phyloP scores from a whole-genome alignment of 371 early-diverging fungal species.

The Mycotypha africana region DNA sequence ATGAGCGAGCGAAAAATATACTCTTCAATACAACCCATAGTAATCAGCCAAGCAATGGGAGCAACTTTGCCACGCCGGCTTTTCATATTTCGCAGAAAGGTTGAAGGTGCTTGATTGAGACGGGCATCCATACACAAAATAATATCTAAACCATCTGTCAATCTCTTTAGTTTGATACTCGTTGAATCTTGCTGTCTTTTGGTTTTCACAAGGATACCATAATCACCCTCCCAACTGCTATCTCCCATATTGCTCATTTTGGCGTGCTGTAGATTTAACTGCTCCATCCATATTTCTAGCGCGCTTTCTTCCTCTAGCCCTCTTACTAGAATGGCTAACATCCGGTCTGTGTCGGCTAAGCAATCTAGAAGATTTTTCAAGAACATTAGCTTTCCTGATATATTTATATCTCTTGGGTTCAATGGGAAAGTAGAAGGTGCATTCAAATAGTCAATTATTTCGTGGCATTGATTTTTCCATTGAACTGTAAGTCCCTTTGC shows the following conservation, averaged over 20 bases:
- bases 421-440: too few species aligned
- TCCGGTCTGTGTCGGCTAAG: neutral
- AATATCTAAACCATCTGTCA: too few species aligned
- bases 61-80: too few species aligned
- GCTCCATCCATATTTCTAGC: neutral
- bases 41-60: conserved; percentile 9
- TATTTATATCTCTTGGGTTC: too few species aligned
- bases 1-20: neutral
- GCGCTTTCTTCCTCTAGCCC: conserved; percentile 7
- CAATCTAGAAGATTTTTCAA: neutral
- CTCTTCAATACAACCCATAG: conserved; percentile 9
- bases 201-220: conserved; percentile 13
- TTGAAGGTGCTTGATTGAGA: too few species aligned
- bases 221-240: conserved; percentile 6
- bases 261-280: neutral
- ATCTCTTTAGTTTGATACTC: too few species aligned
- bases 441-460: too few species aligned
- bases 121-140: too few species aligned
- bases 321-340: neutral
- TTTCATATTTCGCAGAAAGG: too few species aligned
- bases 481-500: too few species aligned
- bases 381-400: conserved; percentile 9
- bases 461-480: too few species aligned
- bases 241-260: conserved; percentile 7
- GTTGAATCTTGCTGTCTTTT: too few species aligned